Percentiles rank a stretch among this genome's conserved stretches.
These are phyloP conservation scores for Maudiozyma barnettii DNA, from an alignment of 805 yeast genomes.

Conservation along the genomic window DNA sequence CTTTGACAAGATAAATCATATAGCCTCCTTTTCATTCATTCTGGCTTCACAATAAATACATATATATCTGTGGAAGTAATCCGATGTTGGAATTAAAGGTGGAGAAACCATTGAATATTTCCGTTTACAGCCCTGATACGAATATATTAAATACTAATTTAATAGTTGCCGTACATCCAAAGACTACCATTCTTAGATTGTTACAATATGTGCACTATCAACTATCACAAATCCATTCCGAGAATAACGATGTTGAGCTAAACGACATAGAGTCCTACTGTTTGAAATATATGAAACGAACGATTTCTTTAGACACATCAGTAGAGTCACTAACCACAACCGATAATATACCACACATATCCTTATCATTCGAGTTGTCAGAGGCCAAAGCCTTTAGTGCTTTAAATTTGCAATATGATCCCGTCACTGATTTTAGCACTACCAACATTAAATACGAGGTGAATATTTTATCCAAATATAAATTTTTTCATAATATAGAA, in stretches of 20 bases:
- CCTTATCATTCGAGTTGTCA: neutral
- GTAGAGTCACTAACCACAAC: neutral
- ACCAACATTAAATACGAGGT: slow-evolving; percentile 14
- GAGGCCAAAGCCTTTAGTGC: slow-evolving; percentile 1
- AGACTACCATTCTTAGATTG: slow-evolving; percentile 17
- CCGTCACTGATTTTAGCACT: slow-evolving; percentile 8
- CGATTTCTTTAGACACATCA: neutral
- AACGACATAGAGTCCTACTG: neutral
- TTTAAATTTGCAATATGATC: slow-evolving; percentile 11
- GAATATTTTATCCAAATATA: slow-evolving; percentile 18
- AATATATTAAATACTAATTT: slow-evolving; percentile 6
- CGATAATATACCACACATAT: neutral
- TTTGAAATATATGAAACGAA: neutral
- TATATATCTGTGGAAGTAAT: no score
- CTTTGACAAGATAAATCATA: no score
- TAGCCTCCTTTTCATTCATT: no score
- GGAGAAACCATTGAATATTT: slow-evolving; percentile 13
- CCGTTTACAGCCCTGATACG: slow-evolving; percentile 10
- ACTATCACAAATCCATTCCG: neutral
- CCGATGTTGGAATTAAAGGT: neutral
- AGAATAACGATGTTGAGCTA: neutral
- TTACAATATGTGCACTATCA: slow-evolving; percentile 22
- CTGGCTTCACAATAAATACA: no score
- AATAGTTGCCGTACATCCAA: slow-evolving; percentile 19
- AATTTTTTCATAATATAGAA: slow-evolving; percentile 2